Conservation (phyloP, 495 filamentous ascomycete species). For the Sporormia fimetaria region DNA sequence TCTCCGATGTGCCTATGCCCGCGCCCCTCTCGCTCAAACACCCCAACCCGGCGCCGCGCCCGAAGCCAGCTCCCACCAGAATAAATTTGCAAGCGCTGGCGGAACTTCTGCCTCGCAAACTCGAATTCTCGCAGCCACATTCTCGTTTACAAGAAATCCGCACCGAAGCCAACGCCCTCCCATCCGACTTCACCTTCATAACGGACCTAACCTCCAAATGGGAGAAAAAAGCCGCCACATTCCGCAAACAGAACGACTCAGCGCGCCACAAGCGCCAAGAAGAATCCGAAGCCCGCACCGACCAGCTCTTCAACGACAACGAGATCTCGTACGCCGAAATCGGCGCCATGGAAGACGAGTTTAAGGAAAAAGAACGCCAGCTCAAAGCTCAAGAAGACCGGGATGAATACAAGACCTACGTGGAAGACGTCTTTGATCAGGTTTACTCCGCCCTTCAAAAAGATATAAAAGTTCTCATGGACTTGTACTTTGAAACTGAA, state of each 20-base stretch:
- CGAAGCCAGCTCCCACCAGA: conserved; percentile 1
- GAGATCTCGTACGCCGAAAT: conserved; percentile 54
- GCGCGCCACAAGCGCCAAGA: conserved; percentile 43
- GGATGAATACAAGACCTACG: conserved; percentile 43
- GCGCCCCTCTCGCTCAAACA: conserved; percentile 1
- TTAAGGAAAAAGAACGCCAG: conserved; percentile 44
- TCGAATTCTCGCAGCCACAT: conserved; percentile 1
- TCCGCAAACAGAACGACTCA: conserved; percentile 37
- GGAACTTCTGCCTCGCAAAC: conserved; percentile 8
- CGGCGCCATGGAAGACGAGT: conserved; percentile 47
- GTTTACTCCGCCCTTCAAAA: conserved; percentile 42
- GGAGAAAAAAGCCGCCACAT: conserved; percentile 37
- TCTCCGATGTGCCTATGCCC: conserved; percentile 8
- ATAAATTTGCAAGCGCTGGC: conserved; percentile 2
- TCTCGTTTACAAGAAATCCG: conserved; percentile 9
- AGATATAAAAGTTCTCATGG: conserved; percentile 42
- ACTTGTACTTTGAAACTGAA: conserved; percentile 36
- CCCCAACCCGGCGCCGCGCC: not conserved
- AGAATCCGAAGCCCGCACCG: conserved; percentile 43
- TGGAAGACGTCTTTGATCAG: conserved; percentile 41
- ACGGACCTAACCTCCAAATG: conserved; percentile 35
- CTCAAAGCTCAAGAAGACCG: conserved; percentile 46
- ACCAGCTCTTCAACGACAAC: conserved; percentile 47
- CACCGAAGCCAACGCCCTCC: not conserved
- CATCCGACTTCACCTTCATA: conserved; percentile 41